phyloP scores from a whole-genome alignment of 805 yeast genomes.

The Debaryomyces maramus region DNA sequence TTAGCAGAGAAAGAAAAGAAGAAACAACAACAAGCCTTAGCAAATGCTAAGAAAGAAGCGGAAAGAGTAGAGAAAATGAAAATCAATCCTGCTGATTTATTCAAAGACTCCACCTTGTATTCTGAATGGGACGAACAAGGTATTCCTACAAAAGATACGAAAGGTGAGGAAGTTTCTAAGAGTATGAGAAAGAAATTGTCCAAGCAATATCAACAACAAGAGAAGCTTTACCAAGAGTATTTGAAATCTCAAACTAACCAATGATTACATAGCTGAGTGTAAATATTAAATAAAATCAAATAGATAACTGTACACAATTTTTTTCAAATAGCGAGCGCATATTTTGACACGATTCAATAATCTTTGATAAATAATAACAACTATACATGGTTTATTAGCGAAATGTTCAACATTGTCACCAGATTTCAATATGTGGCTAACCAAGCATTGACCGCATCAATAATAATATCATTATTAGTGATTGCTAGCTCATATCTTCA shows the following conservation, averaged over 20 bases:
- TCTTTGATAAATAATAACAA: no score
- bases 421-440: conserved; percentile 52
- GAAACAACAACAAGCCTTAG: conserved; percentile 50
- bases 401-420: conserved; percentile 35
- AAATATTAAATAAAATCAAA: background rate
- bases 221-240: conserved; percentile 76
- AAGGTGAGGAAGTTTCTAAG: conserved; percentile 84
- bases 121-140: conserved; percentile 85
- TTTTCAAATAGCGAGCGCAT: background rate
- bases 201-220: conserved; percentile 78
- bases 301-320: background rate
- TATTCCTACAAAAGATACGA: conserved; percentile 69
- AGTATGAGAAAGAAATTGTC: conserved; percentile 79
- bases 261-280: background rate
- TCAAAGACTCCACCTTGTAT: conserved; percentile 55
- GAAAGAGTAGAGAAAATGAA: conserved; percentile 68
- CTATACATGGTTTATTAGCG: no score
- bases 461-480: conserved; percentile 48
- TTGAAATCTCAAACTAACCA: conserved; percentile 16
- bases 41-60: conserved; percentile 59
- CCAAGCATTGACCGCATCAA: conserved; percentile 52
- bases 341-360: conserved; percentile 3
- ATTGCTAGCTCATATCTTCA: conserved; percentile 51
- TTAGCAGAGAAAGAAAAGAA: conserved; percentile 60
- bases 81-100: conserved; percentile 70